Conservation (phyloP, 108 stramenopile species). For the Bacterosira constricta region DNA sequence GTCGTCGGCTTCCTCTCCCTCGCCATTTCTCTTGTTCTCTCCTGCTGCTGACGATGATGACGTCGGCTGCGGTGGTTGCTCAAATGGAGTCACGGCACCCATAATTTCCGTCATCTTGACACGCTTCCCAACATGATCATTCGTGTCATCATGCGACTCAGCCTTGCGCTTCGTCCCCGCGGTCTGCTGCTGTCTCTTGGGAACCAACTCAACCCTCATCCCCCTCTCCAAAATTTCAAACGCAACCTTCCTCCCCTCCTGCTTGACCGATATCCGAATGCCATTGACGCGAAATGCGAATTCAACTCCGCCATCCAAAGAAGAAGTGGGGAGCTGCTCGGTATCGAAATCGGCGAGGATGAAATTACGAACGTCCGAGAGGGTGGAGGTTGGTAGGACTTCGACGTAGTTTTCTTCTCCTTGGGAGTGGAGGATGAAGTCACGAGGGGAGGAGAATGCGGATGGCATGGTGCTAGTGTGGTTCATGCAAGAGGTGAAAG, state of each 20-base stretch:
- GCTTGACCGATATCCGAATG: slow-evolving; percentile 33
- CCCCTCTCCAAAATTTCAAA: slow-evolving; percentile 16
- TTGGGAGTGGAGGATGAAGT: slow-evolving; percentile 24
- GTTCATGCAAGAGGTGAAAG: too few relatives aligned
- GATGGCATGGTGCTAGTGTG: too few relatives aligned
- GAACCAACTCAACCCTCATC: slow-evolving; percentile 8
- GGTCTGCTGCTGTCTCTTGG: slow-evolving; percentile 1
- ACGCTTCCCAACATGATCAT: slow-evolving; percentile 3
- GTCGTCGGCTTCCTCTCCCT: too few relatives aligned
- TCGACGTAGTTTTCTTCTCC: slow-evolving; percentile 14
- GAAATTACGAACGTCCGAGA: slow-evolving; percentile 24
- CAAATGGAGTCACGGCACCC: slow-evolving; percentile 1
- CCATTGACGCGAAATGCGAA: slow-evolving; percentile 30
- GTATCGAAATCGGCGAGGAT: slow-evolving; percentile 44
- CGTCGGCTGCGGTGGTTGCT: neutral
- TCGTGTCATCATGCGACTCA: neutral
- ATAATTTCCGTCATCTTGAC: slow-evolving; percentile 6
- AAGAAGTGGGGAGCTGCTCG: slow-evolving; percentile 21
- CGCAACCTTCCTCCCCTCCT: slow-evolving; percentile 38
- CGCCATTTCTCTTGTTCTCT: too few relatives aligned
- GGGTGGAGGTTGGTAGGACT: slow-evolving; percentile 8
- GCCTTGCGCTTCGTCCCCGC: neutral
- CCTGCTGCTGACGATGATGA: too few relatives aligned
- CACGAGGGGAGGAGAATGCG: too few relatives aligned
- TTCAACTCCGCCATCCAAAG: neutral